A percentile compares a stretch with the other conserved stretches of the same genome.
Conservation (phyloP, 2,329 filamentous ascomycete genomes). For the Claviceps sp. region DNA sequence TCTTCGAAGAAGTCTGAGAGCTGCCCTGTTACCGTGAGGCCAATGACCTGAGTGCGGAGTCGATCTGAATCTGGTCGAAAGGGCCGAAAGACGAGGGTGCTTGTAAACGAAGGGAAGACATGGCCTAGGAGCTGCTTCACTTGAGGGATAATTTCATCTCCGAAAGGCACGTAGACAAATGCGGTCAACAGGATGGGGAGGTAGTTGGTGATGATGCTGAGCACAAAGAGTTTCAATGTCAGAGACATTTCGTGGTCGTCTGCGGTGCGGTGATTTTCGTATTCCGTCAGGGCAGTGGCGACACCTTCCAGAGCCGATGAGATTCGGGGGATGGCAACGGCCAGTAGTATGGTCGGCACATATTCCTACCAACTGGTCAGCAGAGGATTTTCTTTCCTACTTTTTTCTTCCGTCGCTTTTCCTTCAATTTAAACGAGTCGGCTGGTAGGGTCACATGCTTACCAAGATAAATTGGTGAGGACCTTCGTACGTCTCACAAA, state of each 20-base stretch:
- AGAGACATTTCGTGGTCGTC: slow-evolving; percentile 55
- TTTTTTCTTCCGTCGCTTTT: neutral
- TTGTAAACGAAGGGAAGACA: slow-evolving; percentile 28
- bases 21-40: slow-evolving; percentile 60
- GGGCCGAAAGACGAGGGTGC: slow-evolving; percentile 36
- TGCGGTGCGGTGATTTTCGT: slow-evolving; percentile 63
- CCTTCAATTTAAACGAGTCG: neutral
- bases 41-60: slow-evolving; percentile 60
- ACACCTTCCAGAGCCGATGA: slow-evolving; percentile 47
- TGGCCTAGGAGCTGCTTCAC: slow-evolving; percentile 46
- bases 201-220: slow-evolving; percentile 73
- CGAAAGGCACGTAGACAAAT: slow-evolving; percentile 69
- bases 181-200: slow-evolving; percentile 63
- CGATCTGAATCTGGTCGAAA: slow-evolving; percentile 55
- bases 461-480: slow-evolving; percentile 53
- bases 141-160: slow-evolving; percentile 51
- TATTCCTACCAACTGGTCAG: slow-evolving; percentile 40
- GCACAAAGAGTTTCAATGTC: slow-evolving; percentile 61
- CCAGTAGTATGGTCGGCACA: slow-evolving; percentile 57
- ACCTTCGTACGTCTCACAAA: slow-evolving; percentile 60
- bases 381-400: neutral
- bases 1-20: slow-evolving; percentile 61
- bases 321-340: slow-evolving; percentile 52
- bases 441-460: slow-evolving; percentile 11
- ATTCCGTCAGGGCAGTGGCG: slow-evolving; percentile 51